Conservation (phyloP, 139 green algal genomes). For the Chlamydomonas sphaeroides region DNA sequence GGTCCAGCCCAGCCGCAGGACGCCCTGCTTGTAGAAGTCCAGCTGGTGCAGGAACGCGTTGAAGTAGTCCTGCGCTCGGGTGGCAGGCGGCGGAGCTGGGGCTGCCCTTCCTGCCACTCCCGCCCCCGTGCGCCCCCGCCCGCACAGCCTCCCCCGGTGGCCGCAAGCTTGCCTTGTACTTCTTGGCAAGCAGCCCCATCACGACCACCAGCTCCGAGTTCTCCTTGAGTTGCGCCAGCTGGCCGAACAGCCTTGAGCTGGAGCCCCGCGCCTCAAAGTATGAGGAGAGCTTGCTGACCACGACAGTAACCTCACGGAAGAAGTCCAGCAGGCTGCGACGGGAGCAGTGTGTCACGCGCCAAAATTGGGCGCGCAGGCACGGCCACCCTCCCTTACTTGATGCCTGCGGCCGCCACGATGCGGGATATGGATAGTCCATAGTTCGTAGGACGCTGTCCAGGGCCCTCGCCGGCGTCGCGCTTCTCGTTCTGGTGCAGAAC, state of each 20-base stretch:
- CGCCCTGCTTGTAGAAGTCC: constrained; percentile 45
- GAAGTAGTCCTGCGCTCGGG: constrained; percentile 45
- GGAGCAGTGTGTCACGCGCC: too few relatives aligned
- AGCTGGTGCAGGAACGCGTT: constrained; percentile 28
- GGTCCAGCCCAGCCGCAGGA: constrained; percentile 57
- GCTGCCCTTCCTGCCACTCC: too few relatives aligned
- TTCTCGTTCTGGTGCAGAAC: background rate
- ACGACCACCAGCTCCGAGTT: constrained; percentile 55
- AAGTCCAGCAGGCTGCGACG: constrained; percentile 57
- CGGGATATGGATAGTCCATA: constrained; percentile 36
- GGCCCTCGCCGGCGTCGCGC: background rate
- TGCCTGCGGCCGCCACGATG: constrained; percentile 35
- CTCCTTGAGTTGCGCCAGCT: constrained; percentile 41
- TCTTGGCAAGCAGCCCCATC: constrained; percentile 54
- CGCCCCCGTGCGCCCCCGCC: background rate
- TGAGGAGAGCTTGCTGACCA: constrained; percentile 47
- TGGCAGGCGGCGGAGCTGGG: too few relatives aligned
- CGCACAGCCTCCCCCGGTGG: background rate
- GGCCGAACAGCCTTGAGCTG: constrained; percentile 34
- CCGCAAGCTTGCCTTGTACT: constrained; percentile 76
- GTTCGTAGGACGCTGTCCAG: background rate
- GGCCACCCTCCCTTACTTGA: constrained; percentile 38
- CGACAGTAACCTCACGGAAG: constrained; percentile 57
- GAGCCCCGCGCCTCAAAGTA: constrained; percentile 10
- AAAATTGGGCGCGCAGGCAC: too few relatives aligned